phyloP scores from a whole-genome alignment of 345 rosid genomes.

The Citrus glauca region DNA sequence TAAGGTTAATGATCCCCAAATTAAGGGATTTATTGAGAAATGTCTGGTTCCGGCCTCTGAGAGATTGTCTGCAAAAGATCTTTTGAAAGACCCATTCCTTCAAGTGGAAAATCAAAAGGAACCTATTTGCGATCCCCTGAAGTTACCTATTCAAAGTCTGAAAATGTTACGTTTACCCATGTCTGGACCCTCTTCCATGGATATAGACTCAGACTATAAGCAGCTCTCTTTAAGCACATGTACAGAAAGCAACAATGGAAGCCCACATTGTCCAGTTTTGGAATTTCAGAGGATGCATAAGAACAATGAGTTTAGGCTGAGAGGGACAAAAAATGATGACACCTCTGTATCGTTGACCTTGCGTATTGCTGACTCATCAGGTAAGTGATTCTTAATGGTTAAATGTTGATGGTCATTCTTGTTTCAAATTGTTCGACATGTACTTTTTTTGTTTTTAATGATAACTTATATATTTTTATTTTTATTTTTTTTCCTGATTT shows the following conservation, averaged over 20 bases:
- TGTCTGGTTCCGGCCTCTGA: constrained; percentile 57
- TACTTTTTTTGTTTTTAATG: background rate
- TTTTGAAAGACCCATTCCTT: constrained; percentile 56
- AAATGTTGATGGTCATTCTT: background rate
- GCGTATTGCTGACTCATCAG: constrained; percentile 49
- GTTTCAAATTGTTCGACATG: background rate
- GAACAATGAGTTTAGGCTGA: constrained; percentile 43
- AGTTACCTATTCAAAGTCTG: constrained; percentile 25
- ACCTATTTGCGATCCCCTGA: constrained; percentile 22
- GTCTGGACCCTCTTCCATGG: constrained; percentile 49
- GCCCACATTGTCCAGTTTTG: constrained; percentile 26
- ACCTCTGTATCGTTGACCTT: constrained; percentile 47
- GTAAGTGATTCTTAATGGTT: constrained; percentile 28
- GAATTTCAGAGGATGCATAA: constrained; percentile 47
- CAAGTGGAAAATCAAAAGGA: constrained; percentile 38
- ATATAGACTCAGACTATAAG: constrained; percentile 49
- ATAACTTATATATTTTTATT: background rate
- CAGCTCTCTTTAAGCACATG: constrained; percentile 39
- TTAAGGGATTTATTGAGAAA: constrained; percentile 54
- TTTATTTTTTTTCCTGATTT: background rate
- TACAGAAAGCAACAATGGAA: constrained; percentile 31
- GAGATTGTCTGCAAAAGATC: constrained; percentile 63
- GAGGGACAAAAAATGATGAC: constrained; percentile 47
- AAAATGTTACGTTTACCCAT: constrained; percentile 20
- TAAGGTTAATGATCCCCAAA: constrained; percentile 49